Percentiles rank a stretch among this genome's conserved stretches.
phyloP scores from a whole-genome alignment of 148 eudicot genomes.

The Camellia lanceoleosa region DNA sequence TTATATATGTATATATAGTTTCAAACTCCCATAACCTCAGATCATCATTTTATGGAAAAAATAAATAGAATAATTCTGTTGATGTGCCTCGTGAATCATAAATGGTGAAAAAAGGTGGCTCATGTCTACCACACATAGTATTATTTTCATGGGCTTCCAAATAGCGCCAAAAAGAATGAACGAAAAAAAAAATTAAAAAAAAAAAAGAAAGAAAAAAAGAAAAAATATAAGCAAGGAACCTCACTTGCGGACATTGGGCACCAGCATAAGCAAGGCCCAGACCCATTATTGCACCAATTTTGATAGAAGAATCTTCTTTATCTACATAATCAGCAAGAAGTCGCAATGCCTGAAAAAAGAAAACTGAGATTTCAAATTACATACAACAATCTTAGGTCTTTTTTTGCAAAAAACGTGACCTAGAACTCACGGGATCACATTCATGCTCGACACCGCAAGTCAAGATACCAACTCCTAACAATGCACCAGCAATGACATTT shows the following conservation, averaged over 20 bases:
- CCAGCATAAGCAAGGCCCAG: constrained; percentile 89
- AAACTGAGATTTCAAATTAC: background rate
- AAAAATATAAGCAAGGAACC: background rate
- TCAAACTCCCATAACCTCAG: background rate
- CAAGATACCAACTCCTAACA: constrained; percentile 92
- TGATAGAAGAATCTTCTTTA: constrained; percentile 67
- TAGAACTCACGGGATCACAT: constrained; percentile 79
- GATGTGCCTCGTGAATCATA: background rate
- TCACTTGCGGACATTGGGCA: constrained; percentile 49
- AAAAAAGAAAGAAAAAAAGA: too few species aligned
- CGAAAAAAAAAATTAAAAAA: too few species aligned
- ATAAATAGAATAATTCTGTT: background rate
- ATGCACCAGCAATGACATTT: constrained; percentile 84
- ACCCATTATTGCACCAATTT: constrained; percentile 94
- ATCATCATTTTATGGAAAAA: background rate
- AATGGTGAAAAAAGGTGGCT: background rate
- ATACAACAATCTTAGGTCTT: background rate
- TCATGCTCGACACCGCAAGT: constrained; percentile 77
- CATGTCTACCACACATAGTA: background rate
- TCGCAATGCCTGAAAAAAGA: constrained; percentile 49
- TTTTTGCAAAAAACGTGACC: background rate
- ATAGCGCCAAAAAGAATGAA: background rate
- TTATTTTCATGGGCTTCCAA: background rate
- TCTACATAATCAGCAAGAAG: constrained; percentile 55
- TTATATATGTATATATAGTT: too few species aligned